Base-by-base conservation (phyloP, 2,329 filamentous ascomycete genomes). In the Neofusicoccum ribis region DNA sequence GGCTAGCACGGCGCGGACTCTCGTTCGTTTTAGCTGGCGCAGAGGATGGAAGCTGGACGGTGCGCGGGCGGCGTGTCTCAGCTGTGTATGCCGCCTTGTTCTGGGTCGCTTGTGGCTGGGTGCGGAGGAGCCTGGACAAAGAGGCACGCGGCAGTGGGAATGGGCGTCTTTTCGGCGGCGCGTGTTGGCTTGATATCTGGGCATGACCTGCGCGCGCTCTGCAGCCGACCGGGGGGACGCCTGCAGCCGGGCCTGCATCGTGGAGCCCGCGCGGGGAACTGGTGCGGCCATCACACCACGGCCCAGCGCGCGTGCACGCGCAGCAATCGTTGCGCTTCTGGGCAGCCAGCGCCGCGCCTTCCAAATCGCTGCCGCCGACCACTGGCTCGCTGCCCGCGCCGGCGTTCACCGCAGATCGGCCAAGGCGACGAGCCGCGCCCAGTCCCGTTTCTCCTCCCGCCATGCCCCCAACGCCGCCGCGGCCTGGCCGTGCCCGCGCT, bases 281-380 rank as follows among this genome's bases (percentile, higher is more conserved):
- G 41, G 56, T 60, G 56, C 56, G 54, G 54, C 56, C 56, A 60
- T 60, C 56, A 60, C 56, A 60, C 56, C 56, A 60, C 56, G 15
- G 54, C 43, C 43, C 27, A 31, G 27, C 36, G 56, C 56, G 56
- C 56, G 56, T 60, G 56, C 37, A 44, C 56, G 39, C 31, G 23
- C 43, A 60, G 54, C 52, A 43, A 34, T 50, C 23, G 52, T 34
- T 43, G 36, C 52, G 52, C 47, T 23, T 31, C 23, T 50, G 27
- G 47, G 47, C 47, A 23, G 23, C 52, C 37, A 36, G 20, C 39
- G 50, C 50, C 31, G 15, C 23, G 15, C 23, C 52, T 59, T 59
- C 54, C 54, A 44, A 59, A 59, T 44, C 41, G 39, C 54, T 23
- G 37, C 52, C 52, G 43, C 43, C 43, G 17, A 46, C 31, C 51